These are phyloP conservation scores for Podila verticillata DNA, from an alignment of 192 early-diverging fungal species.

Conservation along the genomic window DNA sequence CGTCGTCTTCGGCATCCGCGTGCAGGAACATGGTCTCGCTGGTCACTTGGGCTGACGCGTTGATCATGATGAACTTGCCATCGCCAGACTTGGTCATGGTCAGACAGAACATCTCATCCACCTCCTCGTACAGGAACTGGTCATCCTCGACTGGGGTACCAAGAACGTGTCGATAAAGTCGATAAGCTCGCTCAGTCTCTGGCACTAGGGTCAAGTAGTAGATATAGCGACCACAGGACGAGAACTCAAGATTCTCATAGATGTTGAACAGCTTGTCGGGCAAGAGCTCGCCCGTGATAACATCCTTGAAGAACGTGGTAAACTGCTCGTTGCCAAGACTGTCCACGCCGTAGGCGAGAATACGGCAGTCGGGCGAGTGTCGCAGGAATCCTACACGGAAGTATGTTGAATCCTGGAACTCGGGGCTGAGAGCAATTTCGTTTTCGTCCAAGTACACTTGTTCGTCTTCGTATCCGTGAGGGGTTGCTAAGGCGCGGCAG, in stretches of 20 bases:
- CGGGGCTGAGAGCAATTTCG: constrained; percentile 54
- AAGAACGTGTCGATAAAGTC: constrained; percentile 58
- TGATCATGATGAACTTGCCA: constrained; percentile 61
- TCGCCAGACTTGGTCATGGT: constrained; percentile 63
- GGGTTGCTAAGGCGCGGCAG: constrained; percentile 15
- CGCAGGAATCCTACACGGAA: constrained; percentile 67
- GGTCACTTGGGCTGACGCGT: constrained; percentile 63
- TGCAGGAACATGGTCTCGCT: constrained; percentile 63
- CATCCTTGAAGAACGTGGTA: constrained; percentile 59
- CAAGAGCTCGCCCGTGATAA: constrained; percentile 53
- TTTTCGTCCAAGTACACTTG: constrained; percentile 62
- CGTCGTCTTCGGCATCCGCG: constrained; percentile 31
- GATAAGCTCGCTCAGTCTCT: constrained; percentile 58
- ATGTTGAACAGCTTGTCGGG: constrained; percentile 59
- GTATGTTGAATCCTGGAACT: constrained; percentile 63
- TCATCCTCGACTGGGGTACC: constrained; percentile 53
- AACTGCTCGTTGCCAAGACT: constrained; percentile 61
- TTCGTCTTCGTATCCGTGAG: constrained; percentile 6
- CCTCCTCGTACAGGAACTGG: constrained; percentile 60
- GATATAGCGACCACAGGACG: constrained; percentile 57
- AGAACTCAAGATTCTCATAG: constrained; percentile 67
- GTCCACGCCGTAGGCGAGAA: constrained; percentile 68
- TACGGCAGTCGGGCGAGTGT: constrained; percentile 61
- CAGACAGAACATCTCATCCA: constrained; percentile 71
- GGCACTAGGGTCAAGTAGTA: constrained; percentile 63